Evolutionary conservation across 1,284 basidiomycete species (phyloP).

Genomic region (Boletus semigastroideus): DNA sequence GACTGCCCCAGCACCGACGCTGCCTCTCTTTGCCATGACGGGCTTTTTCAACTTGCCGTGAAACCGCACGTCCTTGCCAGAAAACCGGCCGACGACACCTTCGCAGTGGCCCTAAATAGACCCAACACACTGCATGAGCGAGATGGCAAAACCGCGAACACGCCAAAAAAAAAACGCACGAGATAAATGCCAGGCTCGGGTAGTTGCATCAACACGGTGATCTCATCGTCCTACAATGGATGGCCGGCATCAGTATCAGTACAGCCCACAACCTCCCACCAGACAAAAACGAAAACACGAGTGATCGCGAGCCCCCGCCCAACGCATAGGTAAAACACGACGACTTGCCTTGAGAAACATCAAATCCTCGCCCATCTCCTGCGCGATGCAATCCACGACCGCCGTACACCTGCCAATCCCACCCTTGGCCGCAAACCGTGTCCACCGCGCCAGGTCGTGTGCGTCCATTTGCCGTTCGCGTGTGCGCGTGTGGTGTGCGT

Average conservation of each 20-base stretch:
- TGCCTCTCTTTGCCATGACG: slow-evolving; percentile 65
- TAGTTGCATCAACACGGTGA: slow-evolving; percentile 78
- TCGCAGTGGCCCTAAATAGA: slow-evolving; percentile 75
- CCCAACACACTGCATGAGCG: slow-evolving; percentile 2
- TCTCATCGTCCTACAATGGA: slow-evolving; percentile 66
- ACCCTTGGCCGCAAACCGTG: slow-evolving; percentile 76
- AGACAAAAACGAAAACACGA: too few species aligned
- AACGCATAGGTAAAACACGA: not conserved
- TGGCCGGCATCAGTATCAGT: slow-evolving; percentile 10
- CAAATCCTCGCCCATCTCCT: slow-evolving; percentile 68
- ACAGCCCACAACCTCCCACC: not conserved
- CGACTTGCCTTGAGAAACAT: slow-evolving; percentile 80
- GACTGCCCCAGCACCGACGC: slow-evolving; percentile 4
- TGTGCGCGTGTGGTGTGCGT: not conserved
- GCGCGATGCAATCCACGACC: slow-evolving; percentile 72
- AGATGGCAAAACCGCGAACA: not conserved
- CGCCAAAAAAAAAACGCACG: slow-evolving; percentile 48
- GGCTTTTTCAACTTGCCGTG: slow-evolving; percentile 79
- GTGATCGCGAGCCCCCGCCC: too few species aligned
- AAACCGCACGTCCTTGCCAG: slow-evolving; percentile 67
- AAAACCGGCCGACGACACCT: slow-evolving; percentile 86
- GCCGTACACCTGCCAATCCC: slow-evolving; percentile 79
- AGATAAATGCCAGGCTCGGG: slow-evolving; percentile 58
- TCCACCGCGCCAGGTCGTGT: slow-evolving; percentile 73
- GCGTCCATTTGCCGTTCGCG: slow-evolving; percentile 55